phyloP scores from a whole-genome alignment of 306 rosid genomes.

The Abrus pulchellus region DNA sequence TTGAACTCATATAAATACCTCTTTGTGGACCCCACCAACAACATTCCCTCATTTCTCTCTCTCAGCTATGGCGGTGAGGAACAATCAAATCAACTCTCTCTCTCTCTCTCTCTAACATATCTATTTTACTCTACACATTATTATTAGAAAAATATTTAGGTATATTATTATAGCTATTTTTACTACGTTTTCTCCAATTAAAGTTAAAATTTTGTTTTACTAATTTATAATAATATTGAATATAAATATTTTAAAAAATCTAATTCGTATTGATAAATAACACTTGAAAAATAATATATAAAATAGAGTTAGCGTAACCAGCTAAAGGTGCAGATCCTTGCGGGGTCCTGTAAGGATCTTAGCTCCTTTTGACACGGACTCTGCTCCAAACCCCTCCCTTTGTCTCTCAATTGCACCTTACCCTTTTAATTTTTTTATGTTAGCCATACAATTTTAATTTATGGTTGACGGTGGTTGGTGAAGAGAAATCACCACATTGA shows the following conservation, averaged over 20 bases:
- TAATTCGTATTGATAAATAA: no score
- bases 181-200: no score
- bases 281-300: no score
- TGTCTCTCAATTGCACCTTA: constrained; percentile 29
- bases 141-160: no score
- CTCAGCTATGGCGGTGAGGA: constrained; percentile 48
- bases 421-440: constrained; percentile 41
- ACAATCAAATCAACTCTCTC: constrained; percentile 15
- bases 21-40: constrained; percentile 59
- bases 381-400: constrained; percentile 57
- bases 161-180: not conserved
- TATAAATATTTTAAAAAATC: no score
- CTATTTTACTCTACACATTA: not conserved
- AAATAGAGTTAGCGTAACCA: constrained; percentile 59
- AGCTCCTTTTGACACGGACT: constrained; percentile 68
- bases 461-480: constrained; percentile 57
- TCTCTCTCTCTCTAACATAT: not conserved
- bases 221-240: no score
- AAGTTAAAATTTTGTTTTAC: no score
- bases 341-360: constrained; percentile 70
- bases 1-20: constrained; percentile 47
- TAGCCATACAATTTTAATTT: not conserved
- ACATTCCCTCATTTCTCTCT: constrained; percentile 28
- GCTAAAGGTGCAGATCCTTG: constrained; percentile 65
- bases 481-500: constrained; percentile 48